These are phyloP conservation scores for Citrus sp. DNA, from an alignment of 345 rosid genomes.

Conservation along the genomic window DNA sequence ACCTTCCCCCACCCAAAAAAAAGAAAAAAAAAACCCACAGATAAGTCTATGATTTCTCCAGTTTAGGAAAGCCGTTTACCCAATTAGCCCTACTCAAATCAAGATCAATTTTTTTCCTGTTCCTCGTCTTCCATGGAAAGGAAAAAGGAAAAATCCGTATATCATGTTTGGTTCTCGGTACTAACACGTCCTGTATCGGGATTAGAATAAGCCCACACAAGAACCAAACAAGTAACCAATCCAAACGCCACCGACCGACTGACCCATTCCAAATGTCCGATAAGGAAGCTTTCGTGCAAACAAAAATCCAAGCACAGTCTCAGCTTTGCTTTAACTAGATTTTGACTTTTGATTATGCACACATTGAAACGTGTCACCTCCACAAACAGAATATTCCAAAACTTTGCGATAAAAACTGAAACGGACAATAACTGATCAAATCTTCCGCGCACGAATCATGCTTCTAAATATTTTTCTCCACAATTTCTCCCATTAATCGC, in stretches of 20 bases:
- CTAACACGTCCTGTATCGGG: neutral
- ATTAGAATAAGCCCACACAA: neutral
- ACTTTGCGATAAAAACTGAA: neutral
- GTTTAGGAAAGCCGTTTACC: neutral
- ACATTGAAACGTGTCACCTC: neutral
- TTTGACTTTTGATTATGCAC: neutral
- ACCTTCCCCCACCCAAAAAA: neutral
- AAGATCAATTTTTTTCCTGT: neutral
- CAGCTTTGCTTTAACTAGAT: neutral
- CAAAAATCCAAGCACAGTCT: too few species aligned
- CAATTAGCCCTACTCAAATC: neutral
- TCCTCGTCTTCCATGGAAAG: too few species aligned
- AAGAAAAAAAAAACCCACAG: too few species aligned
- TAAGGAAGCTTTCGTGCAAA: neutral
- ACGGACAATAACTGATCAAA: constrained; percentile 3
- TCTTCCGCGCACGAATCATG: constrained; percentile 7
- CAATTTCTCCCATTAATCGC: constrained; percentile 19
- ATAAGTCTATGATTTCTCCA: too few species aligned
- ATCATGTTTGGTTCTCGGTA: neutral
- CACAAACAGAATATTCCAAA: constrained; percentile 10
- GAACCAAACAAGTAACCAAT: neutral
- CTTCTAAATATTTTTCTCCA: neutral
- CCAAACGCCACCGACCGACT: neutral
- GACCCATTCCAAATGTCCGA: neutral
- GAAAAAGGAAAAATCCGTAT: neutral